Evolutionary conservation across 352 stramenopile species (phyloP).

Genomic region (Paralagenidium karlingii): DNA sequence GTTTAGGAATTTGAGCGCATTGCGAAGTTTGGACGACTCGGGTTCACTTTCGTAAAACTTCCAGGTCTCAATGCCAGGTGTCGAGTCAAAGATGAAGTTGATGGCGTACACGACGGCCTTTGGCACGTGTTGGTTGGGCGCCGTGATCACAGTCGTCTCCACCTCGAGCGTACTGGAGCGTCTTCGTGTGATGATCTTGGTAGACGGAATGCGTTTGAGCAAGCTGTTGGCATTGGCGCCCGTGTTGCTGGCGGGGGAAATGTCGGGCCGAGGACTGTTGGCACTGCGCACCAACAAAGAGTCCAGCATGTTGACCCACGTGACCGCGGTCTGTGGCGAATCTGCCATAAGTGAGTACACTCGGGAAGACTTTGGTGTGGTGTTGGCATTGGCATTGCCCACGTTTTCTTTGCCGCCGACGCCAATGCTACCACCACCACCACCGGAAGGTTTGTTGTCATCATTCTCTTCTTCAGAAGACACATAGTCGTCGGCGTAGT

Average conservation of each 20-base stretch:
- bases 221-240: not conserved
- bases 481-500: conserved; percentile 70
- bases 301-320: conserved; percentile 64
- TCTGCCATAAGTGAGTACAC: conserved; percentile 71
- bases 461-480: conserved; percentile 59
- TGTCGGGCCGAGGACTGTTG: conserved; percentile 57
- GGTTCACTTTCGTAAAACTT: conserved; percentile 56
- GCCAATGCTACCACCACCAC: not conserved
- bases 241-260: conserved; percentile 3
- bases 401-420: conserved; percentile 4
- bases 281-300: conserved; percentile 55
- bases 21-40: conserved; percentile 28
- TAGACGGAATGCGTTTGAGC: conserved; percentile 5
- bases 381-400: conserved; percentile 12
- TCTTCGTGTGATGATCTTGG: conserved; percentile 15
- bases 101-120: conserved; percentile 43
- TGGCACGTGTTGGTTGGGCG: conserved; percentile 31
- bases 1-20: conserved; percentile 48
- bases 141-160: conserved; percentile 26
- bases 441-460: conserved; percentile 7
- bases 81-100: conserved; percentile 76
- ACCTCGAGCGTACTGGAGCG: conserved; percentile 27
- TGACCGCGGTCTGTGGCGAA: conserved; percentile 52
- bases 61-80: conserved; percentile 58
- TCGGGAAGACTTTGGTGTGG: conserved; percentile 45